phyloP scores from a whole-genome alignment of 139 green algal species.

The Pleodorina starrii region DNA sequence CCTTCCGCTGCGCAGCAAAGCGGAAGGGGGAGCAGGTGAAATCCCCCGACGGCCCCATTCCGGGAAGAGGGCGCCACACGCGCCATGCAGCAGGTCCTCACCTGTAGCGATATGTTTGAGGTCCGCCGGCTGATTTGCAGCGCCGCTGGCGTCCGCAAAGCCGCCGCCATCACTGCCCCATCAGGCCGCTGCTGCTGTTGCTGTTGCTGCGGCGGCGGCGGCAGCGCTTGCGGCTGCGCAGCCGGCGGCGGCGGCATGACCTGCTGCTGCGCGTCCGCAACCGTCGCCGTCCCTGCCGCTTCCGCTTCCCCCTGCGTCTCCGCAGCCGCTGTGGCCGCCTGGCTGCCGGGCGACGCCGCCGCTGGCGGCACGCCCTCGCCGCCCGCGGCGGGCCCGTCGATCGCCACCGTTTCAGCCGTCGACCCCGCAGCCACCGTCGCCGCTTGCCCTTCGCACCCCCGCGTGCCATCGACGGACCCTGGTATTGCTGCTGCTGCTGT shows the following conservation, averaged over 20 bases:
- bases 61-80: too few relatives aligned
- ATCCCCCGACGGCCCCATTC: too few relatives aligned
- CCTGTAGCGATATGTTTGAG: conserved; percentile 34
- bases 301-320: background rate
- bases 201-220: background rate
- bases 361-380: background rate
- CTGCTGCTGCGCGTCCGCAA: background rate
- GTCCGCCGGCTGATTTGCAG: background rate
- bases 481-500: background rate
- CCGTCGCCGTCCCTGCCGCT: background rate
- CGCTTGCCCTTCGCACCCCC: too few relatives aligned
- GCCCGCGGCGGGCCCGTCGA: too few relatives aligned
- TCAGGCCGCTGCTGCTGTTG: background rate
- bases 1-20: too few relatives aligned
- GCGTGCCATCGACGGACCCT: too few relatives aligned
- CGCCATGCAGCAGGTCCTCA: too few relatives aligned
- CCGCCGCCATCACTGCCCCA: background rate
- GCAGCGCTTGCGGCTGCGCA: background rate
- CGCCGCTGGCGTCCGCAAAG: background rate
- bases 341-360: background rate
- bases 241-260: conserved; percentile 2
- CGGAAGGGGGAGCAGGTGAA: too few relatives aligned
- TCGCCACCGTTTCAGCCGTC: background rate
- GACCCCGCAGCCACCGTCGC: too few relatives aligned
- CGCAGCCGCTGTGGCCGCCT: background rate